Base-by-base conservation (phyloP, 192 early-diverging fungal genomes). In the Paraglomus brasilianum region DNA sequence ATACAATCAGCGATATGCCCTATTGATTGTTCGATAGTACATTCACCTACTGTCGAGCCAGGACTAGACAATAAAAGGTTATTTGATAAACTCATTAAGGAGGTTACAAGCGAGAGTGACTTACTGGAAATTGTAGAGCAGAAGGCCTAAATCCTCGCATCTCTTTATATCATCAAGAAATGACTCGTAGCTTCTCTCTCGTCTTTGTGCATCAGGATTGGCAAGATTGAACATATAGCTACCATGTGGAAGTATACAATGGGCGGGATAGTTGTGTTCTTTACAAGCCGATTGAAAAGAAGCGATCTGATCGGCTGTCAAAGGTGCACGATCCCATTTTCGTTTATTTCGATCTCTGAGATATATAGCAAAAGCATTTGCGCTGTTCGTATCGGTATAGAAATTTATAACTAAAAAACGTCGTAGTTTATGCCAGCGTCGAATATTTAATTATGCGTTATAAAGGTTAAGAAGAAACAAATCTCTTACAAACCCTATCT, bases 191-290 rank as follows among this genome's bases (percentile, higher is more conserved):
- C 75, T 74, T 66, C 82, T 80, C 49, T 56, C 69, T 11, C 69
- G 40, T 61, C 77, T 81, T 41, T 76, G 81, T 6, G 59, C 21
- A 56, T 86, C 84, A 0, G 73, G 75, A 73, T 82, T 77, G 6
- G 75, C 84, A 5, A 86, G 48, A 67, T 86, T 86, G 45, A 86
- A 76, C 5, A 86, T 74, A 68, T 86, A 86, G 19, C 70, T 76
- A 14, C 84, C 84, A 69, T 86, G 84, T 10, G 82, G 82, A 5
- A 86, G 48, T 9, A 84, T 70, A 57, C 72, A 66, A 7, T 52
- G 57, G 11, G 70, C 19, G 2, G 71, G 43, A 66, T 75, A 74
- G 5, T 62, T 51, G 50, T 74, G 43, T n/a, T 55, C 56, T 24
- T 39, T 21, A 22, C 61, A 69, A 10, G 56, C 42, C 22, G 43